These are phyloP conservation scores for Russula lepida DNA, from an alignment of 768 basidiomycete genomes.

Conservation along the genomic window DNA sequence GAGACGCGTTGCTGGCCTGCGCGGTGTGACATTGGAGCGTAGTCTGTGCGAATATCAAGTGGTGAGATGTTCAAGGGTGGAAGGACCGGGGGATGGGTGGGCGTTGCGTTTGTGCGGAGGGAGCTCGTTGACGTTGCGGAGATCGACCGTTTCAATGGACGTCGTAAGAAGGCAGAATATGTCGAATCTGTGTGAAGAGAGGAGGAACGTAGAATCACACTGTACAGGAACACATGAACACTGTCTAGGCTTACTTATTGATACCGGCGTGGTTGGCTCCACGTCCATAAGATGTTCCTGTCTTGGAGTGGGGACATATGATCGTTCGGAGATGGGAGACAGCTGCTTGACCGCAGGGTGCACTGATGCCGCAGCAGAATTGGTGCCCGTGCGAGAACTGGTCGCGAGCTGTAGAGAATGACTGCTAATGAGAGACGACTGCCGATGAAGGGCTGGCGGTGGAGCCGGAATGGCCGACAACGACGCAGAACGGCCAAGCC, in stretches of 20 bases:
- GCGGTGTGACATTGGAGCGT: conserved; percentile 17
- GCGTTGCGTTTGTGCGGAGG: conserved; percentile 41
- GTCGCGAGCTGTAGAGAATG: conserved; percentile 35
- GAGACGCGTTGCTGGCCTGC: conserved; percentile 26
- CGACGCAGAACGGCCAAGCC: conserved; percentile 18
- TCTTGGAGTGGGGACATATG: conserved; percentile 48
- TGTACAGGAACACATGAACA: conserved; percentile 21
- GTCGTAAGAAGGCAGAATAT: conserved; percentile 50
- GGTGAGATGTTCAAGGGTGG: conserved; percentile 36
- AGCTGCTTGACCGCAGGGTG: conserved; percentile 34
- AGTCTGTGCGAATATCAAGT: conserved; percentile 17
- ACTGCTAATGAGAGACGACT: conserved; percentile 31
- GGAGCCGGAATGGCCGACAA: conserved; percentile 22
- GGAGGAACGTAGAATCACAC: background rate
- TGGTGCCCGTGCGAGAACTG: conserved; percentile 20
- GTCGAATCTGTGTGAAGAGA: conserved; percentile 16
- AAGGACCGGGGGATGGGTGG: conserved; percentile 40
- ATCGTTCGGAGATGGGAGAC: conserved; percentile 59
- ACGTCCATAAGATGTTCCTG: conserved; percentile 24
- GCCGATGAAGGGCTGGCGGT: conserved; percentile 18
- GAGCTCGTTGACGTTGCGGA: conserved; percentile 44
- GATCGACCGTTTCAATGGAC: conserved; percentile 56
- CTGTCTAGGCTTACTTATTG: conserved; percentile 25
- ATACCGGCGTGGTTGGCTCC: conserved; percentile 24
- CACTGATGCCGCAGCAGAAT: conserved; percentile 15